These are phyloP conservation scores for Euphorbia pulcherrima DNA, from an alignment of 345 rosid species.

Conservation along the genomic window DNA sequence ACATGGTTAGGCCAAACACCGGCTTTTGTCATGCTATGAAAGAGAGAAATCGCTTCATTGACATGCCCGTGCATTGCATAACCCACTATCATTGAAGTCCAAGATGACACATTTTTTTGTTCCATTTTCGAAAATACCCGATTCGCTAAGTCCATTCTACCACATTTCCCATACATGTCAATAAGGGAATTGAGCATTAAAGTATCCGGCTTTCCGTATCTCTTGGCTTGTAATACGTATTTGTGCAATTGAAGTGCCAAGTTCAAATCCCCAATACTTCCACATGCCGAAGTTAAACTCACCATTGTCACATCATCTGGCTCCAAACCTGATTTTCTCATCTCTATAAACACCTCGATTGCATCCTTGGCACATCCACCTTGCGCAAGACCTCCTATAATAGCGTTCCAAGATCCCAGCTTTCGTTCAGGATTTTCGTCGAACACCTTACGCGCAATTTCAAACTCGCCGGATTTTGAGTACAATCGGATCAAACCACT, in stretches of 20 bases:
- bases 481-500: slow-evolving; percentile 65
- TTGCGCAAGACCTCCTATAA: slow-evolving; percentile 60
- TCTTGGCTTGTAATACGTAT: slow-evolving; percentile 53
- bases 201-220: slow-evolving; percentile 36
- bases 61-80: slow-evolving; percentile 64
- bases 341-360: slow-evolving; percentile 52
- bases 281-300: slow-evolving; percentile 70
- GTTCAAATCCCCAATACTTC: slow-evolving; percentile 57
- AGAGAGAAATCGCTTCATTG: slow-evolving; percentile 51
- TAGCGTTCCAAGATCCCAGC: slow-evolving; percentile 86
- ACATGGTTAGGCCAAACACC: slow-evolving; percentile 60
- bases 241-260: slow-evolving; percentile 74
- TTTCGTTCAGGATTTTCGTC: slow-evolving; percentile 66
- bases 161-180: slow-evolving; percentile 81
- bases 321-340: slow-evolving; percentile 50
- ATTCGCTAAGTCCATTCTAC: slow-evolving; percentile 69
- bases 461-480: slow-evolving; percentile 45
- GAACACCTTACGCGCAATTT: slow-evolving; percentile 51
- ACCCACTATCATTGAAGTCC: slow-evolving; percentile 79
- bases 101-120: slow-evolving; percentile 62
- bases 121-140: slow-evolving; percentile 48
- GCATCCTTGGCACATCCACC: slow-evolving; percentile 53
- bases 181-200: slow-evolving; percentile 72
- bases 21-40: slow-evolving; percentile 48
- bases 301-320: slow-evolving; percentile 83